Evolutionary conservation across 2,329 filamentous ascomycete species (phyloP), one percentile per base, ranked within the genome.

Genomic region (Penicillium sp.): DNA sequence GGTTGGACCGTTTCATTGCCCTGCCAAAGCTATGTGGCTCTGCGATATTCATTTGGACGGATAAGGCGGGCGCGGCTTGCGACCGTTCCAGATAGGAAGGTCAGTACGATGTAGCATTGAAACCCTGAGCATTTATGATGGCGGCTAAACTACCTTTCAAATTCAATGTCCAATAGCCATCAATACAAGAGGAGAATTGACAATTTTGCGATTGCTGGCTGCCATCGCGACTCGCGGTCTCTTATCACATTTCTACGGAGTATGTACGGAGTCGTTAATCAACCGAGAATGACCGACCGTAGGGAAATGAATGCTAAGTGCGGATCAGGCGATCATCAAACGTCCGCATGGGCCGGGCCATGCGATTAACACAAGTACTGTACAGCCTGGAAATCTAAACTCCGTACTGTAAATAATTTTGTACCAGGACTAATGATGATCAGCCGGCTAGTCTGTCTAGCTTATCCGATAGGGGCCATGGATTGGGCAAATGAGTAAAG

Each of bases 301-400:
- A 22, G 16, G 26, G 14, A 49, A 13, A 33, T n/a, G 38, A 13
- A 33, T n/a, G 38, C 42, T 22, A 45, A 45, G 11, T 28, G 42
- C 30, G 43, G 59, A 58, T 61, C 54, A 51, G 45, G 40, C 51
- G 59, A 58, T 58, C 59, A 55, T 51, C 52, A 22, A n/a, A 33
- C 28, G 38, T 33, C 35, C 26, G 43, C 6, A 45, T 8, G 16
- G 16, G n/a, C 42, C 22, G 16, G 16, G n/a, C 42, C 22, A 5
- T 49, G 33, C 26, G 10, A 7, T 30, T 19, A 25, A n/a, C n/a
- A 22, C 6, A 4, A 6, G 28, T 51, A 35, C 48, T 3, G 28
- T 51, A 35, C 48, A 13, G 16, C 28, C 28, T 22, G 2, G n/a
- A 35, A 11, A 22, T 19, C 35, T 25, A 5, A 26, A 11, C 19